These are phyloP conservation scores for Penicillium angulare DNA, from an alignment of 495 filamentous ascomycete species.

Conservation along the genomic window DNA sequence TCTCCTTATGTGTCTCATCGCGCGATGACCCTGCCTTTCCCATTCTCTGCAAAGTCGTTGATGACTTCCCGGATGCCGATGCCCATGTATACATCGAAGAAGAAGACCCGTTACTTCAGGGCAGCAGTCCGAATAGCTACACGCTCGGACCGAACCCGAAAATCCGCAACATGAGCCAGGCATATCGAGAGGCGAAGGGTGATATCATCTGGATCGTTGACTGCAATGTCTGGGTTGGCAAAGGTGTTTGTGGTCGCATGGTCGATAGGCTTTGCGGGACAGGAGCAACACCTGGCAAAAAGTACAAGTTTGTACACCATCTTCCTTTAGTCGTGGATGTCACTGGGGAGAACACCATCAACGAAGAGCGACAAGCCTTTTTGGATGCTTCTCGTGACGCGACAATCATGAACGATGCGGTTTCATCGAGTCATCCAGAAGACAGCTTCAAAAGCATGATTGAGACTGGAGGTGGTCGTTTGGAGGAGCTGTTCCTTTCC, in stretches of 20 bases:
- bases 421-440: conserved; percentile 19
- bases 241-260: conserved; percentile 77
- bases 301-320: conserved; percentile 95
- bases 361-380: conserved; percentile 43
- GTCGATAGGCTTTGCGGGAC: conserved; percentile 81
- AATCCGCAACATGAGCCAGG: conserved; percentile 93
- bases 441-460: conserved; percentile 22
- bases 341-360: conserved; percentile 28
- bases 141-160: conserved; percentile 94
- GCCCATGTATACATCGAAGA: conserved; percentile 78
- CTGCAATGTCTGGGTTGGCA: conserved; percentile 92
- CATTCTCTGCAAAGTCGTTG: conserved; percentile 65
- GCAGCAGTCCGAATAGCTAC: conserved; percentile 44
- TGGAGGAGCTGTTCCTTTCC: conserved; percentile 93
- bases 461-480: conserved; percentile 66
- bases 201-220: conserved; percentile 95
- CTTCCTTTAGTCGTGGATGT: conserved; percentile 83
- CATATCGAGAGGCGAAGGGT: conserved; percentile 88
- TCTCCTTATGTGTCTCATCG: conserved; percentile 79
- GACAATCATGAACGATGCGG: conserved; percentile 1
- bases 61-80: conserved; percentile 71
- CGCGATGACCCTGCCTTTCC: conserved; percentile 77
- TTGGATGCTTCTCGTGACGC: conserved; percentile 26
- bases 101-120: conserved; percentile 72
- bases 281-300: conserved; percentile 42